Evolutionary conservation across 2,329 filamentous ascomycete species (phyloP), one percentile per base, ranked within the genome.

Genomic region (Venturia oleaginea): DNA sequence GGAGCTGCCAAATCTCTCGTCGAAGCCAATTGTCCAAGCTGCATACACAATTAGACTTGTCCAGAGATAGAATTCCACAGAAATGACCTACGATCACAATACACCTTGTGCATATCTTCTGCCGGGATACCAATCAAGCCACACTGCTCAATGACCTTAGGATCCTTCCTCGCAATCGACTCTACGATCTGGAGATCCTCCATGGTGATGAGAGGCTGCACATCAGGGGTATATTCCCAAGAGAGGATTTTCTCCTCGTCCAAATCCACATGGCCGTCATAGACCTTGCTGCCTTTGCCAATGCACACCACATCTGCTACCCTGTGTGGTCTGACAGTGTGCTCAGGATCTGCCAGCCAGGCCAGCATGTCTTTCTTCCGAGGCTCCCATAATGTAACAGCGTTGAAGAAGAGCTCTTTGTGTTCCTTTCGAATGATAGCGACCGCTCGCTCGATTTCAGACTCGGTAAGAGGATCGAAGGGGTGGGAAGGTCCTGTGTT

Each of bases 21-120:
- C 92, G 73, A 91, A 96, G 60, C 92, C 92, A 75, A 97, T 96
- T 0, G 92, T 96, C 92, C 92, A 97, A 13, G 91, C 84, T 86
- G 67, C 11, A 61, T 42, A 71, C 11, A 68, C 57, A 54, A 27
- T 66, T 27, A 22, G 30, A 60, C 42, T 43, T 30, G 24, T 51
- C 59, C 37, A 59, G 54, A 1, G 32, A 40, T 27, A 37, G 24
- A 5, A 43, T 1, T 32, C 7, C 4, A 13, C 17, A 34, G 13
- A 38, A 6, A 19, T 5, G 42, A 81, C 83, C 76, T 73, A 83
- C 85, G 91, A 73, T 97, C 92, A 76, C 92, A 96, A 79, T 95
- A 96, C 59, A 97, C 90, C 77, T 96, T 96, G 80, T 94, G 80
- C 92, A 97, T 96, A 66, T 96, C 90, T 69, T 89, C 83, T 65